phyloP scores from a whole-genome alignment of 176 grass and related monocot species.

The Avena sativa region DNA sequence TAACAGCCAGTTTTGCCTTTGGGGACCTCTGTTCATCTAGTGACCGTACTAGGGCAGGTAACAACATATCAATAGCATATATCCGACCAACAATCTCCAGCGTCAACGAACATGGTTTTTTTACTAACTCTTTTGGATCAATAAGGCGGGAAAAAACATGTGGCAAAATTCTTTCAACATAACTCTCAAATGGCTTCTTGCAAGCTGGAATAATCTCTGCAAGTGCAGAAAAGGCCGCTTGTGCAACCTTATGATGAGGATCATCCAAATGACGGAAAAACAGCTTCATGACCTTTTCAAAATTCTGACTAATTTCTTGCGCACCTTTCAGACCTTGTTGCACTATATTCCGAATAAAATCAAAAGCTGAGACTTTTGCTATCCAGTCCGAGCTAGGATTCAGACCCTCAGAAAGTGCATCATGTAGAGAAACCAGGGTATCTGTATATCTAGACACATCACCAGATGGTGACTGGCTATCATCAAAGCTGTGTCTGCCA shows the following conservation, averaged over 20 bases:
- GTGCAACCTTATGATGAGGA: slow-evolving; percentile 98
- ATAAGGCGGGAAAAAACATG: slow-evolving; percentile 92
- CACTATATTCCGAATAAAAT: slow-evolving; percentile 84
- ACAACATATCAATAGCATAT: slow-evolving; percentile 93
- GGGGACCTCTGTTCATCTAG: slow-evolving; percentile 96
- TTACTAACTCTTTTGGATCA: slow-evolving; percentile 93
- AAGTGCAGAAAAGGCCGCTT: slow-evolving; percentile 83
- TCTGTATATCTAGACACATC: slow-evolving; percentile 81
- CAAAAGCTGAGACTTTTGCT: slow-evolving; percentile 88
- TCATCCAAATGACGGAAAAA: slow-evolving; percentile 98
- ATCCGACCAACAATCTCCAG: slow-evolving; percentile 84
- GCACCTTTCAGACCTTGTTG: slow-evolving; percentile 86
- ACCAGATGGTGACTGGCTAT: slow-evolving; percentile 60
- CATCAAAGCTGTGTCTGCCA: slow-evolving; percentile 74
- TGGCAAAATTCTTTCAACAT: slow-evolving; percentile 88
- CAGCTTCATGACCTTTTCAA: slow-evolving; percentile 99
- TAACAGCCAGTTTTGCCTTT: slow-evolving; percentile 94
- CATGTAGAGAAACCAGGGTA: slow-evolving; percentile 74
- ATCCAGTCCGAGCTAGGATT: slow-evolving; percentile 95
- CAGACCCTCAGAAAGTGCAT: slow-evolving; percentile 92
- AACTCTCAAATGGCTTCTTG: slow-evolving; percentile 91
- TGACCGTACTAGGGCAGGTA: slow-evolving; percentile 89
- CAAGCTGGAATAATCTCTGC: slow-evolving; percentile 96
- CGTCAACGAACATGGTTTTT: slow-evolving; percentile 80
- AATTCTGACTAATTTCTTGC: slow-evolving; percentile 91